Conservation (phyloP, 2,329 filamentous ascomycete genomes). For the Aspergillus unguis region DNA sequence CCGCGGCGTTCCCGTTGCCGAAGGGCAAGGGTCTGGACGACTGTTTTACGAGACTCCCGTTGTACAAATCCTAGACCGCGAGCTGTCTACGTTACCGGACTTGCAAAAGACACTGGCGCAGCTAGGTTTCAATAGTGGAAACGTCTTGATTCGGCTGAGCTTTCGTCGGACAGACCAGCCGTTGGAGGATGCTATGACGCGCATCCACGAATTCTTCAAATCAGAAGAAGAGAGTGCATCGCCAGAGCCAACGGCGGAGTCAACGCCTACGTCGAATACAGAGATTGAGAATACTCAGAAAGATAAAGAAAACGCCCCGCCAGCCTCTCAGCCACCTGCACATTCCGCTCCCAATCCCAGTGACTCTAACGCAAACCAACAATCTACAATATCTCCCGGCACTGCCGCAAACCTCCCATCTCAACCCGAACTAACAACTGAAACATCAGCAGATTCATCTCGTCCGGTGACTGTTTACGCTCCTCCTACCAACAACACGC, state of each 20-base stretch:
- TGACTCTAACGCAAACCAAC: slow-evolving; percentile 5
- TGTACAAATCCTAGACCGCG: slow-evolving; percentile 76
- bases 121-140: slow-evolving; percentile 82
- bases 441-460: slow-evolving; percentile 40
- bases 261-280: background rate
- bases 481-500: slow-evolving; percentile 70
- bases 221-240: slow-evolving; percentile 32
- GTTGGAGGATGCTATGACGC: slow-evolving; percentile 76
- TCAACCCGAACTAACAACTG: slow-evolving; percentile 17
- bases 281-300: background rate
- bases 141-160: slow-evolving; percentile 70
- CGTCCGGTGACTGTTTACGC: slow-evolving; percentile 66
- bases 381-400: slow-evolving; percentile 12
- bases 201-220: slow-evolving; percentile 75
- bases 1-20: slow-evolving; percentile 65
- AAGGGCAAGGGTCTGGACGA: slow-evolving; percentile 62
- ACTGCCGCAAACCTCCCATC: slow-evolving; percentile 9
- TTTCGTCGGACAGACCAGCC: slow-evolving; percentile 75
- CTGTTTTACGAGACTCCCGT: slow-evolving; percentile 86
- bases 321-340: slow-evolving; percentile 9
- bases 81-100: slow-evolving; percentile 71
- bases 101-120: slow-evolving; percentile 86
- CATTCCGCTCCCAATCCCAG: slow-evolving; percentile 10
- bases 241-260: slow-evolving; percentile 10
- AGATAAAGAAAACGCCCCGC: slow-evolving; percentile 7